phyloP scores from a whole-genome alignment of 257 asterid species.

The Paulownia fortunei region DNA sequence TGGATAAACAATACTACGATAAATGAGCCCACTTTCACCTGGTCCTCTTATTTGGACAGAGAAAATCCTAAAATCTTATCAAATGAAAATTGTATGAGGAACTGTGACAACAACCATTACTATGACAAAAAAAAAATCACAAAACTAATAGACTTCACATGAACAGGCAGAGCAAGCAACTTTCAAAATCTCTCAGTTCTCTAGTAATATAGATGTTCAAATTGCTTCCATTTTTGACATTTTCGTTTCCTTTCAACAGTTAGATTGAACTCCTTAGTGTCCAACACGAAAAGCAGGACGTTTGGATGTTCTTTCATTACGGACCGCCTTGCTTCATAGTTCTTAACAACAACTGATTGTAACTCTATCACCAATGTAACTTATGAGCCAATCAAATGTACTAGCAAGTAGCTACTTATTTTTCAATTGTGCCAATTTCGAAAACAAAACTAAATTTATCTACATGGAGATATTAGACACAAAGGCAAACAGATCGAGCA shows the following conservation, averaged over 20 bases:
- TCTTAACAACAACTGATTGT: neutral
- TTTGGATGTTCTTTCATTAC: neutral
- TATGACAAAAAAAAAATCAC: neutral
- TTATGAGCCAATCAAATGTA: neutral
- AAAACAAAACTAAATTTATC: constrained; percentile 22
- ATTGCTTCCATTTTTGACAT: constrained; percentile 2
- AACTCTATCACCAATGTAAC: constrained; percentile 3
- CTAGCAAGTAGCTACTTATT: neutral
- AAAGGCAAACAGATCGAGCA: constrained; percentile 32
- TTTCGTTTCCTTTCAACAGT: constrained; percentile 1
- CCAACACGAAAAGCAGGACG: neutral
- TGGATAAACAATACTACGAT: neutral
- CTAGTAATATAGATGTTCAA: constrained; percentile 8
- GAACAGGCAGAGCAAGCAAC: constrained; percentile 2
- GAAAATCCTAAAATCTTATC: neutral
- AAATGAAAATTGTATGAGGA: neutral
- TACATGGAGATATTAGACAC: constrained; percentile 10
- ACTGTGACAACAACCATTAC: constrained; percentile 2
- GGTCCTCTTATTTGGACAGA: neutral
- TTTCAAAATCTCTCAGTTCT: constrained; percentile 13
- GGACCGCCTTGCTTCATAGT: constrained; percentile 16
- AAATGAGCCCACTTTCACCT: constrained; percentile 9
- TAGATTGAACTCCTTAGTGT: neutral
- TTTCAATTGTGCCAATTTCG: neutral
- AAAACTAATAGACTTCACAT: neutral